These are phyloP conservation scores for Haberlea rhodopensis DNA, from an alignment of 257 asterid genomes.

Conservation along the genomic window DNA sequence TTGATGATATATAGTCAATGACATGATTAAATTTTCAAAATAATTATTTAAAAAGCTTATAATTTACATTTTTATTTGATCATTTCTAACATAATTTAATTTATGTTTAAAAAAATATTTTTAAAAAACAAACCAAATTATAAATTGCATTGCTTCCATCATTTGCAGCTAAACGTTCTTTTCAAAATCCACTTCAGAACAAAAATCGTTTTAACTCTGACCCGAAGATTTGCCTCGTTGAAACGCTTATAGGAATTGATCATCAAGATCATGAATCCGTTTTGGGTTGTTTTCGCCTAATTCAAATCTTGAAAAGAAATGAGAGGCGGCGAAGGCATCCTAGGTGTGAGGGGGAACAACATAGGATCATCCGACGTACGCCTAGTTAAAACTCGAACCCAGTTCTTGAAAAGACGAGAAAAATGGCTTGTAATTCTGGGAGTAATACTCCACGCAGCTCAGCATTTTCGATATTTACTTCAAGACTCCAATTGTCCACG, in stretches of 20 bases:
- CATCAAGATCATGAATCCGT: constrained; percentile 30
- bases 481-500: constrained; percentile 95
- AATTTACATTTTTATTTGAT: too few species aligned
- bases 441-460: constrained; percentile 85
- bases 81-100: not conserved
- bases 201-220: not conserved
- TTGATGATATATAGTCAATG: too few species aligned
- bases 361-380: constrained; percentile 38
- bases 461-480: constrained; percentile 96
- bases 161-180: not conserved
- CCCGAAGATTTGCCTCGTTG: constrained; percentile 18
- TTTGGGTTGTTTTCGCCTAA: constrained; percentile 12
- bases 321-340: constrained; percentile 61
- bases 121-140: too few species aligned
- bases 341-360: constrained; percentile 40
- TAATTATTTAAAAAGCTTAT: too few species aligned
- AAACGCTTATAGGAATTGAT: constrained; percentile 4
- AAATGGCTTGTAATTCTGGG: constrained; percentile 89
- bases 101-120: too few species aligned
- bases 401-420: constrained; percentile 58
- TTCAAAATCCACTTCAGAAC: not conserved
- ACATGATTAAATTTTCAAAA: too few species aligned
- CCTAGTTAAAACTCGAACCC: constrained; percentile 35
- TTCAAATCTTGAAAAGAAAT: constrained; percentile 35
- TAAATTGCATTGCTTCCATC: not conserved